Conservation (phyloP, 257 asterid genomes). For the Parsonsia alboflavescens region DNA sequence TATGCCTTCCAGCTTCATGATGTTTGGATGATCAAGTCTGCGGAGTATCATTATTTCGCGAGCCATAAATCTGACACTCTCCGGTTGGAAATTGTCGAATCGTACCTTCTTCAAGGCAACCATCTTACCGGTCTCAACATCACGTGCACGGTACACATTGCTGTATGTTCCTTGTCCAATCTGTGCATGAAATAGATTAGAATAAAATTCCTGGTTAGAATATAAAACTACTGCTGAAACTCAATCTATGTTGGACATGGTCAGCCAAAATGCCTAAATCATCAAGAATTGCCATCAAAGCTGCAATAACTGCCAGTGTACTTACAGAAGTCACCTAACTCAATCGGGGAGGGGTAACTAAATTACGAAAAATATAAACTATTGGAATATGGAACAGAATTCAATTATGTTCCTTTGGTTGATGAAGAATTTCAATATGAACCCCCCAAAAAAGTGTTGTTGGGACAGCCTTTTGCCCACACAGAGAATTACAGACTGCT, state of each 20-base stretch:
- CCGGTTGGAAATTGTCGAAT: conserved; percentile 80
- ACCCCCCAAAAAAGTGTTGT: too few species aligned
- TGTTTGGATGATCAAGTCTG: conserved; percentile 79
- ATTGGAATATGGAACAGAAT: neutral
- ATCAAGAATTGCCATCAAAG: too few species aligned
- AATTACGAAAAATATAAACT: too few species aligned
- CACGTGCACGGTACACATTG: conserved; percentile 78
- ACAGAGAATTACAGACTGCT: neutral
- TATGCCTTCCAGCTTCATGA: conserved; percentile 93
- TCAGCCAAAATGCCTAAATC: neutral
- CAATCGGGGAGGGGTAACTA: neutral
- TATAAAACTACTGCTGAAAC: neutral
- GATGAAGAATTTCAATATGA: neutral
- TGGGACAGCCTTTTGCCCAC: neutral
- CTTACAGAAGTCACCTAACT: neutral
- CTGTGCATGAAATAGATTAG: conserved; percentile 27
- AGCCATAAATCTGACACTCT: conserved; percentile 92
- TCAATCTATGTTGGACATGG: neutral
- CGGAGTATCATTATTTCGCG: conserved; percentile 81
- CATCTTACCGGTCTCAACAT: conserved; percentile 62
- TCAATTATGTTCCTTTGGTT: neutral
- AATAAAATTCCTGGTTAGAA: conserved; percentile 4
- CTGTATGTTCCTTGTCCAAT: conserved; percentile 99
- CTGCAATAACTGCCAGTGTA: neutral
- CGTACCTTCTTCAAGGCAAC: conserved; percentile 92